Evolutionary conservation across 2,329 filamentous ascomycete genomes (phyloP).

Genomic region (Nannizzia gypsea): DNA sequence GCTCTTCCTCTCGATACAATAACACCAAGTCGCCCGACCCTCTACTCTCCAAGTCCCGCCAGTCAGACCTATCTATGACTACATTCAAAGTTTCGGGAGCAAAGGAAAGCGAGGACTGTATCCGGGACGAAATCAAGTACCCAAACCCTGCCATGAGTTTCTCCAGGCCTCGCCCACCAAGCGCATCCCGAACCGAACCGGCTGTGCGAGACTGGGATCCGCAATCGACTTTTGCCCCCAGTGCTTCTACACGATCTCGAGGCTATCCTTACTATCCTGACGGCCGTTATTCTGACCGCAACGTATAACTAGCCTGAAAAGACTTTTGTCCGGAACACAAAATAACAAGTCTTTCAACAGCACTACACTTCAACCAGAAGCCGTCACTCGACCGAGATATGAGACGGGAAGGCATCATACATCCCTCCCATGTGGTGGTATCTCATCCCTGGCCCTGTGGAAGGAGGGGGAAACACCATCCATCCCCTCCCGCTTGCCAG

Average conservation of each 20-base stretch:
- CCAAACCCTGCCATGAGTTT: conserved; percentile 38
- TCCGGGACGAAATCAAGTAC: conserved; percentile 36
- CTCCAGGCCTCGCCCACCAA: conserved; percentile 36
- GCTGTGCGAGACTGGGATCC: conserved; percentile 27
- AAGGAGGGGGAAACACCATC: not conserved
- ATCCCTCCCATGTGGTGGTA: not conserved
- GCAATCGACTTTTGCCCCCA: conserved; percentile 25
- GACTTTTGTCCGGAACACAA: no score
- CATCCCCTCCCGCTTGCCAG: not conserved
- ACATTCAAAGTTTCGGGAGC: conserved; percentile 13
- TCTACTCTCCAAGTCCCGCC: conserved; percentile 20
- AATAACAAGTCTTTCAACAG: not conserved
- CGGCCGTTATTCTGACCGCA: not conserved
- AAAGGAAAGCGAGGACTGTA: conserved; percentile 21
- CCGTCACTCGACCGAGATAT: not conserved
- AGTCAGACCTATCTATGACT: conserved; percentile 17
- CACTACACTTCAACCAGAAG: not conserved
- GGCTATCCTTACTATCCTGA: not conserved
- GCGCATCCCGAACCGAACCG: conserved; percentile 14
- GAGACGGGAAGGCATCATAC: not conserved
- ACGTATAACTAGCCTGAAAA: not conserved
- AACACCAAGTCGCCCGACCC: conserved; percentile 26
- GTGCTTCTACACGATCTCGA: not conserved
- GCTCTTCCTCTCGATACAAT: conserved; percentile 14
- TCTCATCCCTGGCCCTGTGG: not conserved